Conservation (phyloP, 352 stramenopile genomes). For the Phytophthora pseudosyringae region DNA sequence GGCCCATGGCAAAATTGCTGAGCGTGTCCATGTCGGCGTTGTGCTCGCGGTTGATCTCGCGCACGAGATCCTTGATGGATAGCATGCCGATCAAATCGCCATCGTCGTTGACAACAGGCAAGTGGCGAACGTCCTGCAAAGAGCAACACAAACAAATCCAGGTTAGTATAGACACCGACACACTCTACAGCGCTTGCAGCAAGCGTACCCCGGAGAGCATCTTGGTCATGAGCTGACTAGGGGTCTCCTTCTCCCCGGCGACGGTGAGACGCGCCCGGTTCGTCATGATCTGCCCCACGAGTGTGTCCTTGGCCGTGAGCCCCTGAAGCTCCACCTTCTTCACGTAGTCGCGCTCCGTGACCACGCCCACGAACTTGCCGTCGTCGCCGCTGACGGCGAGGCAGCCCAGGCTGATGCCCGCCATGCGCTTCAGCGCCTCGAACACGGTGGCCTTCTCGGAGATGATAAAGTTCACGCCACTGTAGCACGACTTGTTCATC, state of each 20-base stretch:
- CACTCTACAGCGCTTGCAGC: background rate
- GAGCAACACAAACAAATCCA: background rate
- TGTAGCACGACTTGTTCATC: conserved; percentile 94
- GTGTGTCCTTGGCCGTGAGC: conserved; percentile 85
- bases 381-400: conserved; percentile 90
- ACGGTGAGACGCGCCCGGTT: conserved; percentile 91
- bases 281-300: conserved; percentile 95
- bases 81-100: conserved; percentile 93
- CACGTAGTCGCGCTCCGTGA: conserved; percentile 96
- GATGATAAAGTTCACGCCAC: conserved; percentile 95
- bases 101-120: conserved; percentile 94
- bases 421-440: conserved; percentile 95
- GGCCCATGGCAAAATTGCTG: conserved; percentile 77
- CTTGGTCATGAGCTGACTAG: conserved; percentile 94
- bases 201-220: conserved; percentile 92
- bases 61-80: conserved; percentile 95
- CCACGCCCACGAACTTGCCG: conserved; percentile 91
- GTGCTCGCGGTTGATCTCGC: conserved; percentile 84
- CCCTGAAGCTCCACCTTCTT: conserved; percentile 95
- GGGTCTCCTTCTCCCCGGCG: conserved; percentile 85
- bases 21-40: conserved; percentile 84
- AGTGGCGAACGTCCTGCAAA: conserved; percentile 91
- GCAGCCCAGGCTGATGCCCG: conserved; percentile 92
- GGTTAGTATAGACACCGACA: background rate
- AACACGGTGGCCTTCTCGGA: conserved; percentile 93